A percentile compares a stretch with the other conserved stretches of the same genome.
Evolutionary conservation across 345 rosid species (phyloP).

Genomic region (Geranium brycei): DNA sequence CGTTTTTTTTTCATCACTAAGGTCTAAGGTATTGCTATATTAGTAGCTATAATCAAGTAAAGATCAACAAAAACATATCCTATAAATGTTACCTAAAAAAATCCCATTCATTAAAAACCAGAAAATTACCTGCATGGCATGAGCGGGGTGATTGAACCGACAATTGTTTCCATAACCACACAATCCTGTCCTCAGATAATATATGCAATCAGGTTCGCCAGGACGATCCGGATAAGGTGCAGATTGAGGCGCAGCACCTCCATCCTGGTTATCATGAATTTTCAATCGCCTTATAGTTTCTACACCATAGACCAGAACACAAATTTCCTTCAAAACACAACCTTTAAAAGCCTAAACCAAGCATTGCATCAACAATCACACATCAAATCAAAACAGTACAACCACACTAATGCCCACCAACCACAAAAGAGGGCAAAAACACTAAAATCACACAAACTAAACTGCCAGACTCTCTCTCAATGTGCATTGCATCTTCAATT

Average conservation of each 20-base stretch:
- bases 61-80: not conserved
- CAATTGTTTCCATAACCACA: slow-evolving; percentile 77
- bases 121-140: slow-evolving; percentile 59
- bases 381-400: not conserved
- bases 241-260: slow-evolving; percentile 26
- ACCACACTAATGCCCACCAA: not conserved
- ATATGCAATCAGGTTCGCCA: slow-evolving; percentile 71
- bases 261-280: slow-evolving; percentile 25
- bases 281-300: slow-evolving; percentile 44
- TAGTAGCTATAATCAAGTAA: not conserved
- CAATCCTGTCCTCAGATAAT: slow-evolving; percentile 80
- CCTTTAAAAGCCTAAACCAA: slow-evolving; percentile 1
- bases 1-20: not conserved
- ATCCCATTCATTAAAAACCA: not conserved
- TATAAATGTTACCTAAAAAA: no score
- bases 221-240: slow-evolving; percentile 60
- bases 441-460: not conserved
- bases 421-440: not conserved
- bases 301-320: slow-evolving; percentile 8
- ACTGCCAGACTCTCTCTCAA: not conserved
- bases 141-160: slow-evolving; percentile 89
- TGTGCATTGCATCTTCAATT: slow-evolving; percentile 8
- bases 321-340: not conserved
- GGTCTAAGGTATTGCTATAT: not conserved
- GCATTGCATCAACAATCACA: slow-evolving; percentile 1